Evolutionary conservation across 2,329 filamentous ascomycete species (phyloP).

Genomic region (Knufia fluminis): DNA sequence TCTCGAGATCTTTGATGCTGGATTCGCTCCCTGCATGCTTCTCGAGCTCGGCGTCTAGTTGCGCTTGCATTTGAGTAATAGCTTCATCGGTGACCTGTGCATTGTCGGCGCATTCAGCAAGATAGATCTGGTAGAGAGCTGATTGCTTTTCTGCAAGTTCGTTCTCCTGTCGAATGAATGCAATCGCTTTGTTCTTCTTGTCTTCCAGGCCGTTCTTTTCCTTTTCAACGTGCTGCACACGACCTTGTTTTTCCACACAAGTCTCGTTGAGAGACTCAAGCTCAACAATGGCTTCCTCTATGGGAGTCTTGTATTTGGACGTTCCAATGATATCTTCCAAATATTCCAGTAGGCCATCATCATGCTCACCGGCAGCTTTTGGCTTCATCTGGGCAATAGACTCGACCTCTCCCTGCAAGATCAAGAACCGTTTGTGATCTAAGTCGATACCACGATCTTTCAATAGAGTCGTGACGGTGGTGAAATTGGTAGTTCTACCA

Average conservation of each 20-base stretch:
- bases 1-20: slow-evolving; percentile 80
- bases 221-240: slow-evolving; percentile 96
- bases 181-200: slow-evolving; percentile 90
- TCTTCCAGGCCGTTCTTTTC: slow-evolving; percentile 88
- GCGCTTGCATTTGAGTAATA: slow-evolving; percentile 78
- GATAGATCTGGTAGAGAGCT: slow-evolving; percentile 83
- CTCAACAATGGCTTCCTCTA: slow-evolving; percentile 84
- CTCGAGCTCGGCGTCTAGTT: slow-evolving; percentile 77
- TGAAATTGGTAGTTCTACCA: slow-evolving; percentile 80
- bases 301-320: slow-evolving; percentile 94
- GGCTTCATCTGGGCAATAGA: slow-evolving; percentile 99
- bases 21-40: slow-evolving; percentile 86
- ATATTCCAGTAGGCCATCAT: slow-evolving; percentile 92
- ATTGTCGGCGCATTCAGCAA: slow-evolving; percentile 81
- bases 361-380: slow-evolving; percentile 88
- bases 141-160: slow-evolving; percentile 84
- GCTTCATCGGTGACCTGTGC: slow-evolving; percentile 81
- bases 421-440: slow-evolving; percentile 96
- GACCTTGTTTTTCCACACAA: slow-evolving; percentile 86
- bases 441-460: slow-evolving; percentile 85
- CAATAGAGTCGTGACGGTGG: slow-evolving; percentile 76
- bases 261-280: slow-evolving; percentile 90
- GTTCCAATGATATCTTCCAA: slow-evolving; percentile 98
- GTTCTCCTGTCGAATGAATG: slow-evolving; percentile 86
- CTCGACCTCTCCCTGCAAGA: slow-evolving; percentile 94